phyloP scores from a whole-genome alignment of 306 rosid genomes.

The Crotalaria pallida region DNA sequence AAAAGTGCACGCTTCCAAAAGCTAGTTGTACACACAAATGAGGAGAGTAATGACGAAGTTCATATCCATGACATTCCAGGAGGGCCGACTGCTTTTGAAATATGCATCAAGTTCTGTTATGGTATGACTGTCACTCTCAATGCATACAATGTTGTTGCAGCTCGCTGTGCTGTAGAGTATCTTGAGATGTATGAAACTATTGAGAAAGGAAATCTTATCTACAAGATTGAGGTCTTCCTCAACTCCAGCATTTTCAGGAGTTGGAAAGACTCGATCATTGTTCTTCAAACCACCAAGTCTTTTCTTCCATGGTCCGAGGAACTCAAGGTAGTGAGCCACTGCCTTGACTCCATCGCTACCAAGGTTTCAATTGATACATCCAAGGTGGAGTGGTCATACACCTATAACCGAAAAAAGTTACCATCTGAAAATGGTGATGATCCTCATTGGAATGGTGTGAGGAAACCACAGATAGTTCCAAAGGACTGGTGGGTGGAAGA shows the following conservation, averaged over 20 bases:
- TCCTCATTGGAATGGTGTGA: slow-evolving; percentile 65
- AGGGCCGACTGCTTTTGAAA: slow-evolving; percentile 91
- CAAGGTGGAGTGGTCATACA: slow-evolving; percentile 94
- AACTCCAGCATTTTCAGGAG: slow-evolving; percentile 85
- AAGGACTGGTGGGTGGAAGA: slow-evolving; percentile 99
- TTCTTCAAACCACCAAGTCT: slow-evolving; percentile 76
- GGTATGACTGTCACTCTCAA: slow-evolving; percentile 90
- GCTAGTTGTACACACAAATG: slow-evolving; percentile 47
- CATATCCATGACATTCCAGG: slow-evolving; percentile 79
- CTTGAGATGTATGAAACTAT: slow-evolving; percentile 83
- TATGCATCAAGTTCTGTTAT: slow-evolving; percentile 89
- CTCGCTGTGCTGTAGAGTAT: slow-evolving; percentile 89
- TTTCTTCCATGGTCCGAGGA: slow-evolving; percentile 95
- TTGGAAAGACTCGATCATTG: slow-evolving; percentile 93
- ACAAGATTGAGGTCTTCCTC: slow-evolving; percentile 94
- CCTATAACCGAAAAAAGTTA: slow-evolving; percentile 73
- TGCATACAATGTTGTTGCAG: slow-evolving; percentile 86
- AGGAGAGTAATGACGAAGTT: slow-evolving; percentile 57
- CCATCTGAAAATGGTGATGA: slow-evolving; percentile 70
- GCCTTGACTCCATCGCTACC: slow-evolving; percentile 85
- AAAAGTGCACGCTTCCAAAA: slow-evolving; percentile 82
- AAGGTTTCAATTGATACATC: slow-evolving; percentile 81
- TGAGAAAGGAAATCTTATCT: slow-evolving; percentile 86
- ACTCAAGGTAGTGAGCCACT: slow-evolving; percentile 70
- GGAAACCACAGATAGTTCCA: slow-evolving; percentile 69